Conservation (phyloP, 2,329 filamentous ascomycete genomes). For the Botrytis sinoallii region DNA sequence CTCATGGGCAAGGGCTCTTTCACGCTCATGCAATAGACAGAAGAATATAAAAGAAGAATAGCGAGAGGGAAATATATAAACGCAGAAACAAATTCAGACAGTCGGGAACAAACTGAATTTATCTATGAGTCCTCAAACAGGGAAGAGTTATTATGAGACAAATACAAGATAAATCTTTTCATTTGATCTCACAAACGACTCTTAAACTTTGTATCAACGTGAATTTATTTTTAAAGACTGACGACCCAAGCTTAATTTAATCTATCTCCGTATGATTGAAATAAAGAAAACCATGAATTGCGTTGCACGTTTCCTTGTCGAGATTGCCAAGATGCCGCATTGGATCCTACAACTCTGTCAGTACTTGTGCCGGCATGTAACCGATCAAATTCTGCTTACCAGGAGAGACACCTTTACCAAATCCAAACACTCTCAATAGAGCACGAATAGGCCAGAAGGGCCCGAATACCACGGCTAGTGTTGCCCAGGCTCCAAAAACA, state of each 20-base stretch:
- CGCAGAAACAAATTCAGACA: not conserved
- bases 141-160: not conserved
- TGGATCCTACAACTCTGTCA: constrained; percentile 3
- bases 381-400: not conserved
- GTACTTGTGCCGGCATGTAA: not conserved
- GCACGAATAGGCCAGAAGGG: constrained; percentile 4
- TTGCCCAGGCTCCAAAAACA: not conserved
- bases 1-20: not conserved
- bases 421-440: constrained; percentile 12
- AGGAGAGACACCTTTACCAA: constrained; percentile 4
- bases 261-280: not conserved
- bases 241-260: not conserved
- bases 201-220: not conserved
- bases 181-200: not conserved
- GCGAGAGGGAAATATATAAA: not conserved
- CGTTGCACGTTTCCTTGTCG: constrained; percentile 10
- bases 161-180: not conserved
- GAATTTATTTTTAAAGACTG: not conserved
- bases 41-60: not conserved
- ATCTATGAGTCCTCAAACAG: not conserved
- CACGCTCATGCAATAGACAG: not conserved
- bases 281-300: constrained; percentile 12
- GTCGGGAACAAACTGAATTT: not conserved
- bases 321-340: constrained; percentile 1
- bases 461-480: constrained; percentile 1